Evolutionary conservation across 148 eudicot species (phyloP), one percentile per base, ranked within the genome.

Genomic region (Rhododendron ferrugineum): DNA sequence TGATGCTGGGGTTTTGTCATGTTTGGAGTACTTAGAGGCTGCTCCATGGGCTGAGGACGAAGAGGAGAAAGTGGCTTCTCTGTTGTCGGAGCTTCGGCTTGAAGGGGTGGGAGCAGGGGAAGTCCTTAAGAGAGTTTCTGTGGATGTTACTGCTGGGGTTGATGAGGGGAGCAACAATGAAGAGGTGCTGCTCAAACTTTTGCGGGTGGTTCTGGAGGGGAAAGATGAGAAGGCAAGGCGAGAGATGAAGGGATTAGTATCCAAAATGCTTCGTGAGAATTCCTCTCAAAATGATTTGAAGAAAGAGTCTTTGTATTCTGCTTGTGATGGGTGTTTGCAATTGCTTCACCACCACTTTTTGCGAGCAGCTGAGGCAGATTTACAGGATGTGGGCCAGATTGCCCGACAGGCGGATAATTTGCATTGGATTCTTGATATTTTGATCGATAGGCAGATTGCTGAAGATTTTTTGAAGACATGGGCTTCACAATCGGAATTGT

Each of bases 1-100:
- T 88, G 96, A 94, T 88, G 99, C 98, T 14, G 99, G 99, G 14
- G 94, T 97, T 26, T 87, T 94, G 77, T 94, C 98, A 36, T 97
- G 98, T 81, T 93, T 97, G 90, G 99, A 95, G 90, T 96, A 95
- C 89, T 91, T 96, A 74, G 99, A 96, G 88, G 99, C 99, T 74
- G 99, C 98, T 22, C 99, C 99, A 46, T 97, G 99, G 99, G 94
- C 98, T 6, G 98, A 97, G 85, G 98, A 95, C 54, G 99, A 97
- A 84, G 99, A 97, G 88, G 96, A 94, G 78, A 94, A 93, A 75
- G 94, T 97, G 54, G 95, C 98, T 81, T 91, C 95, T 42, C 85
- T 95, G 42, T 86, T 97, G 60, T 90, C 98, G 0, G 98, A 97
- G 90, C 92, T 97, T 26, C 92, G 80, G 78, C 95, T 97, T 30